These are phyloP conservation scores for Cucurbita moschata DNA, from an alignment of 306 rosid species.

Conservation along the genomic window DNA sequence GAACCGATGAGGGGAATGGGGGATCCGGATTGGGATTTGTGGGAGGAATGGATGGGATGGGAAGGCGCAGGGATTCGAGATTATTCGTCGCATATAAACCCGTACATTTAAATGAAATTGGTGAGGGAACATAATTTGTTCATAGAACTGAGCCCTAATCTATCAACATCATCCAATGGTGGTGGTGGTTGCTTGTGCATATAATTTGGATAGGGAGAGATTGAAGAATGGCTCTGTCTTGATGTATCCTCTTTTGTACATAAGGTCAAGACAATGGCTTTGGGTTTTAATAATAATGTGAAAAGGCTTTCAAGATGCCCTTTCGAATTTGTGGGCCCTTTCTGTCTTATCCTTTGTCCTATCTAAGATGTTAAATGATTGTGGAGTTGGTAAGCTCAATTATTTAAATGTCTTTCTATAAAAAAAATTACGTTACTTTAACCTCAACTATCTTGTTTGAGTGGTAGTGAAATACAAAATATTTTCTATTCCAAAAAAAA, in stretches of 20 bases:
- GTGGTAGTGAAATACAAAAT: no score
- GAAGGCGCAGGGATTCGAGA: slow-evolving; percentile 96
- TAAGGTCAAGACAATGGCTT: not conserved
- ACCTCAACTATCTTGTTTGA: no score
- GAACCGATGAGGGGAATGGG: slow-evolving; percentile 50
- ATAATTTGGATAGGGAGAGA: not conserved
- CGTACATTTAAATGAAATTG: slow-evolving; percentile 28
- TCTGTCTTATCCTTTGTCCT: not conserved
- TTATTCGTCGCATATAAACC: slow-evolving; percentile 70
- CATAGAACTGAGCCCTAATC: not conserved
- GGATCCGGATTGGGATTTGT: slow-evolving; percentile 56
- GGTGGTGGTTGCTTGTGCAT: not conserved
- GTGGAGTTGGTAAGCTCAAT: no score
- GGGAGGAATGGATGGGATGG: slow-evolving; percentile 99
- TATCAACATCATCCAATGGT: not conserved
- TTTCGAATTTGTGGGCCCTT: not conserved
- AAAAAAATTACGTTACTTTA: no score
- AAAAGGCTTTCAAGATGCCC: not conserved
- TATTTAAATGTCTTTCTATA: no score
- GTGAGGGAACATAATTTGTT: not conserved
- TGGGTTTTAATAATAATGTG: not conserved
- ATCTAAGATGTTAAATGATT: no score
- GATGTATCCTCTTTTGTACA: not conserved
- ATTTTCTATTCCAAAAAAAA: no score
- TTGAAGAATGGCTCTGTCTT: not conserved